phyloP scores from a whole-genome alignment of 2,329 filamentous ascomycete species.

The Fusarium humuli region DNA sequence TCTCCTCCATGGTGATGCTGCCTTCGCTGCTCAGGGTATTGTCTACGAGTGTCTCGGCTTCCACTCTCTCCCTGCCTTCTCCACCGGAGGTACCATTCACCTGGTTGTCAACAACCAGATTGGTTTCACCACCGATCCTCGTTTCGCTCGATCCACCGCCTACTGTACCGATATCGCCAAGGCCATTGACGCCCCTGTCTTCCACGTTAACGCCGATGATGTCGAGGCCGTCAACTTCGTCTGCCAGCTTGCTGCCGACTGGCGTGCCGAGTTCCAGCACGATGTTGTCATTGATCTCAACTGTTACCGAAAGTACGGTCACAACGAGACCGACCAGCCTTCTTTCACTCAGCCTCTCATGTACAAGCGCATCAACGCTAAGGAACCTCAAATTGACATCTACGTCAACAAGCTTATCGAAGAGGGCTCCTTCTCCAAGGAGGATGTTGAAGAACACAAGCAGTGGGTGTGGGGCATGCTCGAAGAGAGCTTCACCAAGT shows the following conservation, averaged over 20 bases:
- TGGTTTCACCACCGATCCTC: slow-evolving; percentile 98
- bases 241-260: slow-evolving; percentile 95
- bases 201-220: slow-evolving; percentile 99
- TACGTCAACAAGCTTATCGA: slow-evolving; percentile 92
- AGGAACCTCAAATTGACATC: slow-evolving; percentile 86
- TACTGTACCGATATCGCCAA: slow-evolving; percentile 99
- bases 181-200: slow-evolving; percentile 96
- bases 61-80: slow-evolving; percentile 94
- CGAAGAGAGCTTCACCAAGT: slow-evolving; percentile 95
- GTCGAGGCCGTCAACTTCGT: slow-evolving; percentile 99
- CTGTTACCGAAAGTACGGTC: slow-evolving; percentile 98
- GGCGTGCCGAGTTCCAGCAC: slow-evolving; percentile 98
- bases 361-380: slow-evolving; percentile 96
- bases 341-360: slow-evolving; percentile 99
- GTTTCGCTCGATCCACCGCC: slow-evolving; percentile 95
- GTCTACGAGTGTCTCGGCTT: slow-evolving; percentile 99
- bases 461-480: slow-evolving; percentile 99
- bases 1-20: slow-evolving; percentile 95
- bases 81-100: slow-evolving; percentile 96
- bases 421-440: slow-evolving; percentile 95
- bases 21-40: slow-evolving; percentile 94
- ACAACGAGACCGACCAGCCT: slow-evolving; percentile 99
- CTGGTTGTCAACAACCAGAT: slow-evolving; percentile 99
- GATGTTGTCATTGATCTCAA: slow-evolving; percentile 98
- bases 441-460: slow-evolving; percentile 98